Evolutionary conservation across 352 stramenopile genomes (phyloP), one percentile per base, ranked within the genome.

Genomic region (Phytophthora colocasiae): DNA sequence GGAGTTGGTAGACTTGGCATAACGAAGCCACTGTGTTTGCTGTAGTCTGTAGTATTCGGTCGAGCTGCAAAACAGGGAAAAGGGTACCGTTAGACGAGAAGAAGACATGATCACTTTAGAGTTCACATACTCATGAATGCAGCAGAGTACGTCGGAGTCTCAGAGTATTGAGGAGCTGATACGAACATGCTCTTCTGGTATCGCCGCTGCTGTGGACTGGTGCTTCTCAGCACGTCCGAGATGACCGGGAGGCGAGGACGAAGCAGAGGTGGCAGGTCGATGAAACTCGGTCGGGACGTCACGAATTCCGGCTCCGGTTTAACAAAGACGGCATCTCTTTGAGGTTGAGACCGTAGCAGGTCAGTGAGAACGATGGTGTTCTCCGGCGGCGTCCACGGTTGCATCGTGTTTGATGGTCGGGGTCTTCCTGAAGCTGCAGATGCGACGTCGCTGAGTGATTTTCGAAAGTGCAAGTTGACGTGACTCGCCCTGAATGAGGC

Each of bases 401-500:
- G 63, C 63, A 71, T 71, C 49, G 43, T 40, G 14, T 11, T 32
- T 6, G 24, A 14, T 24, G 34, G 36, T 34, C 12, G 22, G 34
- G 31, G 31, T 36, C 31, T 15, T 47, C 27, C 27, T 41, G 39
- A 43, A 56, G n/a, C n/a, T 44, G 24, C 29, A 24, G 14, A n/a
- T 26, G 19, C 63, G 60, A 34, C 43, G 43, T 19, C 31, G 15
- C 9, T 27, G 38, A n/a, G 47, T 17, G 19, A 8, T 62, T 62
- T 71, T 67, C 22, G 17, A 53, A 71, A 67, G 57, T 71, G 57
- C 63, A 62, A 54, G 63, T 58, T 71, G 63, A 71, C 50, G 49
- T 62, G 63, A 71, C 49, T 6, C 7, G 49, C 41, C 50, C 41
- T 62, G 57, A 71, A 44, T 6, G 4, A 44, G 47, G 56, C 27